A percentile compares a stretch with the other conserved stretches of the same genome.
These are phyloP conservation scores for Macroventuria anomochaeta DNA, from an alignment of 2,329 filamentous ascomycete species.

Conservation along the genomic window DNA sequence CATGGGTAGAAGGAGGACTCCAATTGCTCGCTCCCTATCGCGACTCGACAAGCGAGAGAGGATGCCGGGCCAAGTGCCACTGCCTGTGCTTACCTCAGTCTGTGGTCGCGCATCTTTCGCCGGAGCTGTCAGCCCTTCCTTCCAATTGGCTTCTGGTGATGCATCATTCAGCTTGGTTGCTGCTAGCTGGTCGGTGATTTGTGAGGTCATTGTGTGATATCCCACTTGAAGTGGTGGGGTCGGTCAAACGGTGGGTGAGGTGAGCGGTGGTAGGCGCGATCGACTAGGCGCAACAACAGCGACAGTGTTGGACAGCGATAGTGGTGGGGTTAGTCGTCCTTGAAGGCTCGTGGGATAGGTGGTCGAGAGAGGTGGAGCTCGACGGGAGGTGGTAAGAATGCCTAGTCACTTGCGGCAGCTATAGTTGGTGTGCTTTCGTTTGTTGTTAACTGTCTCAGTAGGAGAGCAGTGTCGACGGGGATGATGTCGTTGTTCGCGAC, in stretches of 20 bases:
- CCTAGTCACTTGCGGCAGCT: slow-evolving; percentile 25
- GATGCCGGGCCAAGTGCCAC: background rate
- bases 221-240: slow-evolving; percentile 34
- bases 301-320: slow-evolving; percentile 24
- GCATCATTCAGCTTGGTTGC: slow-evolving; percentile 60
- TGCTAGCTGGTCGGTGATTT: slow-evolving; percentile 64
- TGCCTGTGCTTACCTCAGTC: slow-evolving; percentile 69
- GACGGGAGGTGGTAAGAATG: slow-evolving; percentile 19
- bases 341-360: slow-evolving; percentile 22
- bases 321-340: slow-evolving; percentile 18
- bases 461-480: slow-evolving; percentile 10
- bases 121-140: slow-evolving; percentile 73
- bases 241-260: slow-evolving; percentile 18
- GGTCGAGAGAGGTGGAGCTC: slow-evolving; percentile 24
- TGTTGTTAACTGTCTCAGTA: slow-evolving; percentile 16
- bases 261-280: slow-evolving; percentile 15
- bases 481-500: slow-evolving; percentile 22
- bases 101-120: slow-evolving; percentile 78
- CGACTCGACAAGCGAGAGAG: background rate
- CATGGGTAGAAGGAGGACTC: too few species aligned
- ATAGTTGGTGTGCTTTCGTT: slow-evolving; percentile 1
- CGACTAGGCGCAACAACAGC: slow-evolving; percentile 28
- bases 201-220: slow-evolving; percentile 53
- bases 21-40: background rate
- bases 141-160: slow-evolving; percentile 70